phyloP scores from a whole-genome alignment of 306 rosid species.

The Betula pendula region DNA sequence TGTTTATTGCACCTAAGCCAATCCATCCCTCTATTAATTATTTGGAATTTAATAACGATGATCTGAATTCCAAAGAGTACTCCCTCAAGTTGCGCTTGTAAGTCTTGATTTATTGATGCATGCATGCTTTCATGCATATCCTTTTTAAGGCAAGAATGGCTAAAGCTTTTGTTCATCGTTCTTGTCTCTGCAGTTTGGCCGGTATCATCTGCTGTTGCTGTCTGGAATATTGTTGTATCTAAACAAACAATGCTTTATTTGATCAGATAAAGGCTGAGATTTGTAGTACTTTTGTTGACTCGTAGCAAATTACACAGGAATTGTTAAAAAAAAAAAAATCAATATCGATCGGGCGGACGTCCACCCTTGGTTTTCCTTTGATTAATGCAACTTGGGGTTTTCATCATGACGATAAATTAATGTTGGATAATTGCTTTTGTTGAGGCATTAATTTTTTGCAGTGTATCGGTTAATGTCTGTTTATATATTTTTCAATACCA shows the following conservation, averaged over 20 bases:
- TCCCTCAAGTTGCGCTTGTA: too few relatives aligned
- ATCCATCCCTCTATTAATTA: too few relatives aligned
- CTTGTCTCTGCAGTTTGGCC: conserved; percentile 28
- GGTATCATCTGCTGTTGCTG: conserved; percentile 25
- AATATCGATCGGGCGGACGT: too few relatives aligned
- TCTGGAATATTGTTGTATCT: conserved; percentile 14
- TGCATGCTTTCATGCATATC: too few relatives aligned
- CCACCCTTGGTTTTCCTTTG: too few relatives aligned
- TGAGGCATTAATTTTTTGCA: background rate
- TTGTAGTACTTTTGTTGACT: background rate
- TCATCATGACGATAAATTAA: too few relatives aligned
- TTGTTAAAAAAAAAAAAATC: too few relatives aligned
- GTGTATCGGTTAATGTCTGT: background rate
- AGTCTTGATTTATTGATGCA: too few relatives aligned
- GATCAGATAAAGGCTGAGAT: background rate
- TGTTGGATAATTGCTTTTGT: background rate
- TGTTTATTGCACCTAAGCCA: too few relatives aligned
- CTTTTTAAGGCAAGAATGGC: background rate
- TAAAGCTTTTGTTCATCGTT: background rate
- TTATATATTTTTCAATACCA: background rate
- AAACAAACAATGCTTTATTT: background rate
- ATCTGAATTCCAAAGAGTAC: too few relatives aligned
- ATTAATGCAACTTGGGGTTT: too few relatives aligned
- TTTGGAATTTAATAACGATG: too few relatives aligned
- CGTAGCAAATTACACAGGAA: background rate